Conservation (phyloP, 352 stramenopile species). For the Phytopythium helicoides region DNA sequence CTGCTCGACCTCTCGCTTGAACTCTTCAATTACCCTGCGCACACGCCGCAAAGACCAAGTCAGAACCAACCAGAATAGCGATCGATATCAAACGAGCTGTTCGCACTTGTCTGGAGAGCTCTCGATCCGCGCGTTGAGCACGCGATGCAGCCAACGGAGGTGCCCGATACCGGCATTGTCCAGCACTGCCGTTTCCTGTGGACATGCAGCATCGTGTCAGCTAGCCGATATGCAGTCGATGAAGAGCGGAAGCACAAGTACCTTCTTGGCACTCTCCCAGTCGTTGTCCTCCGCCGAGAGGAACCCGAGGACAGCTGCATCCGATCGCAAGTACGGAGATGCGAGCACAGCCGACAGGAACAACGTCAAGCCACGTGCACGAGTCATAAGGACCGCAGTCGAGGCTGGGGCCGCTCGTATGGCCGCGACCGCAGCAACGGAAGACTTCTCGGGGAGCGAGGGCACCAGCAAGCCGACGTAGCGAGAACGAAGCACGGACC, state of each 20-base stretch:
- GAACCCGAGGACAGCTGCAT: slow-evolving; percentile 51
- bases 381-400: slow-evolving; percentile 54
- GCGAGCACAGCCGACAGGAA: slow-evolving; percentile 57
- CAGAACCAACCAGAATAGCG: background rate
- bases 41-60: slow-evolving; percentile 1
- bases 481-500: slow-evolving; percentile 45
- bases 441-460: slow-evolving; percentile 66
- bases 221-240: background rate
- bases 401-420: slow-evolving; percentile 26
- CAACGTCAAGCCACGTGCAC: slow-evolving; percentile 51
- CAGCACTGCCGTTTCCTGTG: slow-evolving; percentile 32
- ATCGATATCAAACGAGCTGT: background rate
- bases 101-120: slow-evolving; percentile 38
- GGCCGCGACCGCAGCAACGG: slow-evolving; percentile 16
- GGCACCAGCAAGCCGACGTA: slow-evolving; percentile 68
- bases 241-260: background rate
- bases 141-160: slow-evolving; percentile 64
- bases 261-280: slow-evolving; percentile 62
- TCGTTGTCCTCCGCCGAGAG: slow-evolving; percentile 43
- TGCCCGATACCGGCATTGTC: slow-evolving; percentile 62
- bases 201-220: background rate
- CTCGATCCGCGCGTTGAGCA: slow-evolving; percentile 31
- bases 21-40: slow-evolving; percentile 39
- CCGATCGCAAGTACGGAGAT: slow-evolving; percentile 58
- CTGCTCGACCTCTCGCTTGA: slow-evolving; percentile 61